phyloP scores from a whole-genome alignment of 2,329 filamentous ascomycete species.

The Fusarium stilboides region DNA sequence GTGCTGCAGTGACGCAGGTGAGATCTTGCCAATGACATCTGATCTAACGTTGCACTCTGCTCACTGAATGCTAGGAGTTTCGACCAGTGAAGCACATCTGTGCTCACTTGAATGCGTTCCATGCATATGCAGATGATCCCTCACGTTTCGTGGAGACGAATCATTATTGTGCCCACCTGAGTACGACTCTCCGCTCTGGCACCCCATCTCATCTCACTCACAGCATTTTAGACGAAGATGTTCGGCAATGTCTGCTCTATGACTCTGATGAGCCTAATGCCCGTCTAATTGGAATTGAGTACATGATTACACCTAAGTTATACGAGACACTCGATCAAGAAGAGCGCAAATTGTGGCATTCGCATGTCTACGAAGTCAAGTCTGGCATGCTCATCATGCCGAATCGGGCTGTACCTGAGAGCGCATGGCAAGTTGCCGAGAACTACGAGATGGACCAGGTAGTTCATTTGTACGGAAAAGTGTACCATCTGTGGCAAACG shows the following conservation, averaged over 20 bases:
- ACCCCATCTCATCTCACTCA: constrained; percentile 57
- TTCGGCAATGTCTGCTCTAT: constrained; percentile 89
- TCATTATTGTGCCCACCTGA: constrained; percentile 88
- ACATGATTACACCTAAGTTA: constrained; percentile 82
- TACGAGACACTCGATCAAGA: constrained; percentile 75
- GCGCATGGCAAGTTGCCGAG: constrained; percentile 82
- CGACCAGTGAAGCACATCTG: constrained; percentile 81
- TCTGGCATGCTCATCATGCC: constrained; percentile 87
- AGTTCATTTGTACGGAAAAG: constrained; percentile 83
- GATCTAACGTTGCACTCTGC: not conserved
- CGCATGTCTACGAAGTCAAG: constrained; percentile 81
- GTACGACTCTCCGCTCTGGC: constrained; percentile 17
- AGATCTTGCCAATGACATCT: fast-evolving
- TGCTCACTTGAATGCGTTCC: constrained; percentile 89
- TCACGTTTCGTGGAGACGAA: constrained; percentile 81
- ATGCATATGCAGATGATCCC: constrained; percentile 83
- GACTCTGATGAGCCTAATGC: constrained; percentile 78
- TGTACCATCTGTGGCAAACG: constrained; percentile 89
- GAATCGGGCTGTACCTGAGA: constrained; percentile 69
- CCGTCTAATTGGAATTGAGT: constrained; percentile 86
- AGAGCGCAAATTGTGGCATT: constrained; percentile 86
- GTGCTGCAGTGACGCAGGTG: constrained; percentile 72
- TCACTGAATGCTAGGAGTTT: constrained; percentile 67
- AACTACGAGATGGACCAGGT: constrained; percentile 85
- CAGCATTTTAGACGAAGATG: constrained; percentile 63